Evolutionary conservation across 371 early-diverging fungal genomes (phyloP), one percentile per base, ranked within the genome.

Genomic region (Nematocida ironsii): DNA sequence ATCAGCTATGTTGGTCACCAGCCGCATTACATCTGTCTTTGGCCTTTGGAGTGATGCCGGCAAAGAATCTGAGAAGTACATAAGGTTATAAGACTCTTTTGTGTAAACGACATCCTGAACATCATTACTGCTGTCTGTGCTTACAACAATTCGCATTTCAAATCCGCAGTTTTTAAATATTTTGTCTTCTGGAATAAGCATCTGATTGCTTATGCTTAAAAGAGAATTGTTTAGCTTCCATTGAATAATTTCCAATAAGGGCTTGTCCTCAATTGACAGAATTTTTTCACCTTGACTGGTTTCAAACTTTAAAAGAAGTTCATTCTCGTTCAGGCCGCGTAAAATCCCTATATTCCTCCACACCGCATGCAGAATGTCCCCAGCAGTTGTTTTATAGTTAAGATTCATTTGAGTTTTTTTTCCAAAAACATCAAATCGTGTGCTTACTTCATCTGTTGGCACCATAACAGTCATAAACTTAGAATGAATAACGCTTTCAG

Each of bases 161-260:
- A 67, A 75, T 5, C 76, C 76, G 11, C 56, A 68, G 58, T 64
- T 66, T 27, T 39, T 40, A 18, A 75, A 57, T 16, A 75, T 11
- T 23, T 75, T 75, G 18, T 69, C 42, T 23, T 67, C 47, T 62
- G 76, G 76, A 7, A 68, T 45, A 13, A 75, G 54, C 54, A 18
- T 39, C 25, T 48, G 39, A 16, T 68, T 48, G 9, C 13, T 39
- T 39, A 75, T 27, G 7, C 1, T 55, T 67, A 75, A 33, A 5
- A 75, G 66, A 9, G 76, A 66, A 50, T 75, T 50, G 33, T 75
- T 68, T 13, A 75, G 69, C 69, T 75, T 75, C 76, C 76, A 75
- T 39, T 75, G 67, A 4, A 75, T 11, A 13, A 75, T 69, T 33
- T 75, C 76, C 33, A 68, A 3, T 11, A 75, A n/a, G 9, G 76